Evolutionary conservation across 2,329 filamentous ascomycete genomes (phyloP), one percentile per base, ranked within the genome.

Genomic region (Xylaria sp.): DNA sequence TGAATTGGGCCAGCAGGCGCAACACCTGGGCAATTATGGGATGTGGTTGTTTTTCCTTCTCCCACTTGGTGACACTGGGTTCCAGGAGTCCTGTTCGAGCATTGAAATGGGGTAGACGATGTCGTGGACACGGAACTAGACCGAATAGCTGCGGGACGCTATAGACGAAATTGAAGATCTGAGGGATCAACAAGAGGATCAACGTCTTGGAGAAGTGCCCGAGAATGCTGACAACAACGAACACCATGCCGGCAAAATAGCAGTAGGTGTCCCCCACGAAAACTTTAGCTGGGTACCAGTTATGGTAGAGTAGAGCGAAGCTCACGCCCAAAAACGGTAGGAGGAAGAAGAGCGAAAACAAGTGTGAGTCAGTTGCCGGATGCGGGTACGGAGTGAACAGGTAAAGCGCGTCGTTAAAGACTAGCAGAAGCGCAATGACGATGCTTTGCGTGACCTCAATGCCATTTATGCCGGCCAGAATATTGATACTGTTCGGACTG

Each of bases 221-320:
- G 61, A 97, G 87, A 77, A 99, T 98, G 71, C 93, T 94, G 72
- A 98, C 96, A 53, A 97, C 94, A 63, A 95, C 96, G 79, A 99
- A 99, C 46, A 98, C 93, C 94, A 99, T 99, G 73, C 96, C 96
- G 0, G 96, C 96, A 80, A 99, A 97, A 83, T 99, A 99, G 86
- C 96, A 99, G 86, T 98, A 99, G 4, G 96, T 99, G 81, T 99
- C 96, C 65, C 96, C 96, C 10, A 98, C 95, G 77, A 99, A 99
- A 10, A 98, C 96, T 75, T 90, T 90, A 28, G 95, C 93, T 0
- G 96, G 96, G 78, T 94, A 99, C 93, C 94, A 97, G 81, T 99
- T 99, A 84, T 99, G 94, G 79, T 83, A 89, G 77, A 96, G 88
- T 17, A 99, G 86, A 9, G 96, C 96, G 59, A 92, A 81, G 7